Base-by-base conservation (phyloP, 148 eudicot species). In the Dysphania ambrosioides region DNA sequence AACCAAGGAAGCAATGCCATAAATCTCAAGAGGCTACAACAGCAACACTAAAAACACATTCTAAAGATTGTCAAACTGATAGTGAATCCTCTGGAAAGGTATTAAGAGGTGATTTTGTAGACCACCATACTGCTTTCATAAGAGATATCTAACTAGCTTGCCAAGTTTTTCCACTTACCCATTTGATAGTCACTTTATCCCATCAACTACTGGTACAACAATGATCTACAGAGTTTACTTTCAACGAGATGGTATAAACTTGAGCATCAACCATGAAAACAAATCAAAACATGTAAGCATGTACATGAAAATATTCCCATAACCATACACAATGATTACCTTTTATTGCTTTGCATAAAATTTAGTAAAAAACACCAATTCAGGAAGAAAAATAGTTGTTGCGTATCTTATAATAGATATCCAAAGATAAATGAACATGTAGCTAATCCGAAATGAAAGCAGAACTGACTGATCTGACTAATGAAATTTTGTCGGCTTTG, bases 211-310 rank as follows among this genome's bases (percentile, higher is more conserved):
- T n/a, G n/a, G 18, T 36, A n/a, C 41, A 40, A 27, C 13, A 5
- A 31, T 30, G 38, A 59, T 24, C 68, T 29, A 29, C 27, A 44
- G 49, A 27, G 41, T 27, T 53, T n/a, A n/a, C n/a, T n/a, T n/a
- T n/a, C 19, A 65, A 53, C 2, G 21, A 7, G 4, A 11, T 3
- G 12, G 4, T 31, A 59, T 13, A 42, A n/a, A 76, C 73, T 38
- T 70, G 34, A 42, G 26, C 60, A 2, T 60, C n/a, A 77, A 61
- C 23, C 61, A 59, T 13, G 57, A 55, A 58, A 61, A 21, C 73
- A 58, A 12, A 57, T 30, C 58, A 73, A 30, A 5, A 24, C 35
- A 44, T n/a, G 58, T 41, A 29, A 9, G 42, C 36, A 40, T 34
- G 32, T 34, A 58, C 42, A 70, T 19, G 35, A 57, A 15, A 24